Conservation (phyloP, 352 stramenopile species). For the Globisporangium acanthophoron region DNA sequence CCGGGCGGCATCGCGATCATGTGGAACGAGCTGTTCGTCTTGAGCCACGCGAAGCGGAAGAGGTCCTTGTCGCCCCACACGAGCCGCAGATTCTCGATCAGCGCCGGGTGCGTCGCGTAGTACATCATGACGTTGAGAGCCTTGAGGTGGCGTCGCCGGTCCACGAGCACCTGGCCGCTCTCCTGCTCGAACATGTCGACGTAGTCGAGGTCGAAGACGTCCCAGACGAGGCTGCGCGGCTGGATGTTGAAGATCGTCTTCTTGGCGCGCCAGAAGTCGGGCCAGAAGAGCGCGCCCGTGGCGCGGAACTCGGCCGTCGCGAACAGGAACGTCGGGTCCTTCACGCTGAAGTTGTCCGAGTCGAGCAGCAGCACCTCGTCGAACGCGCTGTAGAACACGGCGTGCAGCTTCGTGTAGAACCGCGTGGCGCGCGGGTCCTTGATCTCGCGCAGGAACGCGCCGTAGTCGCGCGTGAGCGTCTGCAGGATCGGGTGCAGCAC, state of each 20-base stretch:
- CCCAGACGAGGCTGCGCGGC: constrained; percentile 53
- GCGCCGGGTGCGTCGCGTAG: constrained; percentile 35
- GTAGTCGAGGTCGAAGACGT: constrained; percentile 48
- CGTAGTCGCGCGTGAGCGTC: constrained; percentile 27
- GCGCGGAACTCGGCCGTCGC: constrained; percentile 32
- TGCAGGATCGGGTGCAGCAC: constrained; percentile 38
- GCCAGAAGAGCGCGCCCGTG: constrained; percentile 70
- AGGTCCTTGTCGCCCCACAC: constrained; percentile 79
- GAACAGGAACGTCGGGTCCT: constrained; percentile 67
- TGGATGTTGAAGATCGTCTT: constrained; percentile 82
- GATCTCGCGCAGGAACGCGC: constrained; percentile 59
- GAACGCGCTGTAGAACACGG: constrained; percentile 69
- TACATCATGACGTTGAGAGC: constrained; percentile 66
- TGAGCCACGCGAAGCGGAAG: constrained; percentile 76
- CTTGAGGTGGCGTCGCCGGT: constrained; percentile 32
- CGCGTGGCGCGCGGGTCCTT: constrained; percentile 34
- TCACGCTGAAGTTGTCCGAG: constrained; percentile 66
- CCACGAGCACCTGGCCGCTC: constrained; percentile 64
- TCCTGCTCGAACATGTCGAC: constrained; percentile 80
- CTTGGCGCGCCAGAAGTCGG: constrained; percentile 63
- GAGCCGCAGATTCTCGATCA: constrained; percentile 44
- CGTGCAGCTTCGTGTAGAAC: constrained; percentile 75
- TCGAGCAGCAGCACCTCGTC: constrained; percentile 74
- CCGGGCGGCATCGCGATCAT: constrained; percentile 51
- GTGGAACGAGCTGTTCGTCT: constrained; percentile 49